Percentiles rank a stretch among this genome's conserved stretches.
phyloP scores from a whole-genome alignment of 73 alveolate genomes.

The Symbiodinium natans region DNA sequence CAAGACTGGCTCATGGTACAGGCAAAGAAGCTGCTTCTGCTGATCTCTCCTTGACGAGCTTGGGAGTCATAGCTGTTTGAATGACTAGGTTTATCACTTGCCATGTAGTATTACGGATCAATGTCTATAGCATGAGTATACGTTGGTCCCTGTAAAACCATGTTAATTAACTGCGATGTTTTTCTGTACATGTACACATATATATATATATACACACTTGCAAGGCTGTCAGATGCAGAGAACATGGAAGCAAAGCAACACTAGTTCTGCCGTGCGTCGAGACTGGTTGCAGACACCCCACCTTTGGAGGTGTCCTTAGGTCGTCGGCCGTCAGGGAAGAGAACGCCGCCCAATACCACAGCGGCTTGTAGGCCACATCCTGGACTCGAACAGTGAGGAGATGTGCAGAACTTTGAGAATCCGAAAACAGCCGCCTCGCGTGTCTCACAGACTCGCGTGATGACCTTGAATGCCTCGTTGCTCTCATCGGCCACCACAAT shows the following conservation, averaged over 20 bases:
- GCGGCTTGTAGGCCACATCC: slow-evolving; percentile 75
- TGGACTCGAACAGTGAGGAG: not conserved
- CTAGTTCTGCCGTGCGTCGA: not conserved
- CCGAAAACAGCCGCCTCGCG: not conserved
- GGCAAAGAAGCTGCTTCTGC: slow-evolving; percentile 15
- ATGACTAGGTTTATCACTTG: too few relatives aligned
- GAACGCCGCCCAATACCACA: slow-evolving; percentile 93
- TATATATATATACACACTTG: too few relatives aligned
- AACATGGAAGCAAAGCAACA: too few relatives aligned
- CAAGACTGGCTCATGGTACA: slow-evolving; percentile 57
- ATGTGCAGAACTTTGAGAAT: not conserved
- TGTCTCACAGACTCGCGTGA: slow-evolving; percentile 2
- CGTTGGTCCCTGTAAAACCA: too few relatives aligned
- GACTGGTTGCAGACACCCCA: slow-evolving; percentile 26
- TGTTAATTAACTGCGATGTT: too few relatives aligned
- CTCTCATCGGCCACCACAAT: slow-evolving; percentile 24
- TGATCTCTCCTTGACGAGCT: not conserved
- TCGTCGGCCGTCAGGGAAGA: slow-evolving; percentile 34
- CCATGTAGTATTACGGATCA: too few relatives aligned
- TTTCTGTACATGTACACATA: too few relatives aligned
- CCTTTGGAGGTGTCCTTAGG: not conserved
- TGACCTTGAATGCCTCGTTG: slow-evolving; percentile 14
- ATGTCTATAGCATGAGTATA: too few relatives aligned
- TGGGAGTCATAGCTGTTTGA: too few relatives aligned
- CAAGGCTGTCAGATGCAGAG: too few relatives aligned